Evolutionary conservation across 345 rosid species (phyloP), one percentile per base, ranked within the genome.

Genomic region (Moricandia arvensis): DNA sequence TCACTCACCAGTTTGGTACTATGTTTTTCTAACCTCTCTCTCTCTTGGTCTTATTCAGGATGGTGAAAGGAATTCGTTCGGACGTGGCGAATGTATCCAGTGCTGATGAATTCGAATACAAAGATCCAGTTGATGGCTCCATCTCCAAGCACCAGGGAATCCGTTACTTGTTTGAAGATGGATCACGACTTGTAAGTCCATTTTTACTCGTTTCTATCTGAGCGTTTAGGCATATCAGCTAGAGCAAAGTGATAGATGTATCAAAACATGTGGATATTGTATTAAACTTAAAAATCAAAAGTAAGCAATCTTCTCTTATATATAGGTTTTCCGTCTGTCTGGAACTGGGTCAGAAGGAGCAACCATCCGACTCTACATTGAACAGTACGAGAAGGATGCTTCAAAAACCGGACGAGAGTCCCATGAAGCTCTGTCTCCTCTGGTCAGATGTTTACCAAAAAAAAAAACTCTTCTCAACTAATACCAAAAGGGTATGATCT

Each of bases 331-430:
- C 91, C 97, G 98, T 66, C 95, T 93, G 41, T 96, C 98, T 0
- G 99, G 99, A 82, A 93, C 98, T 10, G 99, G 99, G 33, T 96
- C 99, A 33, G 98, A 86, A 83, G 99, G 99, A 74, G 99, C 97
- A 74, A 93, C 99, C 4, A 91, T 96, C 86, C 84, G 98, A 11
- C 95, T 96, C 29, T 96, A 96, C 83, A 91, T 96, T 34, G 99
- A 96, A 81, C 98, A 93, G 74, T 96, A 93, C 26, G 97, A 93
- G 86, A 93, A 93, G 84, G 95, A 96, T 85, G 72, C 98, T 54
- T 87, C 92, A 6, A 91, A 93, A 85, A 93, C 37, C 17, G 97
- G 98, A 18, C 83, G 99, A 81, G 97, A 88, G 33, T 91, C 99
- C 16, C 87, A 86, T 49, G 99, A 88, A 59, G 98, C 98, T 18